A percentile compares a stretch with the other conserved stretches of the same genome.
These are phyloP conservation scores for Oxytropis ochrocephala DNA, from an alignment of 306 rosid species.

Conservation along the genomic window DNA sequence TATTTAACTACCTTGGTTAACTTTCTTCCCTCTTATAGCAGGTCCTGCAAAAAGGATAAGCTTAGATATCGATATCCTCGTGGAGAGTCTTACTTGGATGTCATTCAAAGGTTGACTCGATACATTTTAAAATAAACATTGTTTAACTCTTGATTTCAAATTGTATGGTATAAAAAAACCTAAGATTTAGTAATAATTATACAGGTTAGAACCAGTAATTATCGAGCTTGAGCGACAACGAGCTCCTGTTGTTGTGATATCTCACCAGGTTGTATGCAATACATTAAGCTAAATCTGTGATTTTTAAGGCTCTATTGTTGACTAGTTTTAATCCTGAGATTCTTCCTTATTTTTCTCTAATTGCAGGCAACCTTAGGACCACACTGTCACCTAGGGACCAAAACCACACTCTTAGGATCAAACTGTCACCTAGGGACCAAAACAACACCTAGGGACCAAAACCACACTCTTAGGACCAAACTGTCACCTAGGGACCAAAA, in stretches of 20 bases:
- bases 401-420: too few relatives aligned
- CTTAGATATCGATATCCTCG: slow-evolving; percentile 95
- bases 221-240: slow-evolving; percentile 93
- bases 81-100: slow-evolving; percentile 93
- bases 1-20: not conserved
- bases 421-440: too few relatives aligned
- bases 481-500: too few relatives aligned
- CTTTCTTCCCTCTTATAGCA: slow-evolving; percentile 13
- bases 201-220: slow-evolving; percentile 94
- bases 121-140: not conserved
- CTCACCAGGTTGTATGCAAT: slow-evolving; percentile 63
- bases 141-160: not conserved
- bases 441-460: too few relatives aligned
- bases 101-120: slow-evolving; percentile 67
- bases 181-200: slow-evolving; percentile 2
- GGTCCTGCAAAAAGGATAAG: slow-evolving; percentile 89
- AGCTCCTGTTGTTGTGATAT: slow-evolving; percentile 90
- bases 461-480: too few relatives aligned
- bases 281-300: not conserved
- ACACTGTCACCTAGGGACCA: too few relatives aligned
- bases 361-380: slow-evolving; percentile 86
- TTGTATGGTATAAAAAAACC: slow-evolving; percentile 6
- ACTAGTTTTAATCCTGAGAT: slow-evolving; percentile 8
- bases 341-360: not conserved
- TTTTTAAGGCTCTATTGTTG: not conserved